Evolutionary conservation across 2,329 filamentous ascomycete species (phyloP).

Genomic region (Apiospora marii): DNA sequence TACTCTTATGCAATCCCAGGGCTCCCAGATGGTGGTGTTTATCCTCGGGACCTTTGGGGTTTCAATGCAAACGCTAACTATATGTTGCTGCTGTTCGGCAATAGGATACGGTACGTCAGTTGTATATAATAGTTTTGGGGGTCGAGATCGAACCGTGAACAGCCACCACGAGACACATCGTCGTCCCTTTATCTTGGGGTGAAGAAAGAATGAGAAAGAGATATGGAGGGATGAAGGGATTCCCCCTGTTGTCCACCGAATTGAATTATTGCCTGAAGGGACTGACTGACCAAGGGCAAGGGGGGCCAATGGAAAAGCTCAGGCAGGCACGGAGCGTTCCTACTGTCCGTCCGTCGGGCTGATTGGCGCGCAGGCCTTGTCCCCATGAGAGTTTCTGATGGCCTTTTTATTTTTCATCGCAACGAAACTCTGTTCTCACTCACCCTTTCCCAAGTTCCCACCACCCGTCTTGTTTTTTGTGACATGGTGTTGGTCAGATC

Average conservation of each 20-base stretch:
- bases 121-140: too few relatives aligned
- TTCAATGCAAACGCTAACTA: not conserved
- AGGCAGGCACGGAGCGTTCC: not conserved
- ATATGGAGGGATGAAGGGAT: not conserved
- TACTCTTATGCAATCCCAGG: not conserved
- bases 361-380: not conserved
- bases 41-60: not conserved
- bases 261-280: not conserved
- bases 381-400: not conserved
- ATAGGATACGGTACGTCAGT: not conserved
- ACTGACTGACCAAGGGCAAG: too few relatives aligned
- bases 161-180: too few relatives aligned
- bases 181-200: too few relatives aligned
- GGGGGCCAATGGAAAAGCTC: not conserved
- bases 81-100: not conserved
- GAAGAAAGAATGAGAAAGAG: too few relatives aligned
- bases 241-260: not conserved
- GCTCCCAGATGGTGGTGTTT: not conserved
- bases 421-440: slow-evolving; percentile 1
- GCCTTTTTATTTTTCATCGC: not conserved
- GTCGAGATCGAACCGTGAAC: too few relatives aligned
- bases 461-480: not conserved
- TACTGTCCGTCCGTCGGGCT: not conserved
- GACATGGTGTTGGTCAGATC: not conserved
- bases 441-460: too few relatives aligned